A percentile compares a stretch with the other conserved stretches of the same genome.
These are phyloP conservation scores for Wickerhamomyces bisporus DNA, from an alignment of 805 yeast species.

Conservation along the genomic window DNA sequence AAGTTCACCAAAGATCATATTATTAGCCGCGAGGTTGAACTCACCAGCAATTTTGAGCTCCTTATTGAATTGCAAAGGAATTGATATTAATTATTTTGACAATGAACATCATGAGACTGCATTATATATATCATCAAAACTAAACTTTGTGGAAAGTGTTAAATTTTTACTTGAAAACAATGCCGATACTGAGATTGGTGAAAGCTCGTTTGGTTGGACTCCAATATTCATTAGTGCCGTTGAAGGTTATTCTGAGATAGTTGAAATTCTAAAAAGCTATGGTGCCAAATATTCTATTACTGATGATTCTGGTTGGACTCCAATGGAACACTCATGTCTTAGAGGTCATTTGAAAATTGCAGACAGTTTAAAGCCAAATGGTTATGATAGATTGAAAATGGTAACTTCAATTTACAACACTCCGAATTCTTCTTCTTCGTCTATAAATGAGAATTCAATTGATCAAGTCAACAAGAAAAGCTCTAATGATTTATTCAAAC, in stretches of 20 bases:
- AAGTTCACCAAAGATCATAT: constrained; percentile 51
- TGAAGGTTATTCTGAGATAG: constrained; percentile 66
- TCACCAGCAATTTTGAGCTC: constrained; percentile 50
- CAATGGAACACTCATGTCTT: constrained; percentile 93
- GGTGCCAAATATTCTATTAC: constrained; percentile 50
- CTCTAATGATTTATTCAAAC: constrained; percentile 13
- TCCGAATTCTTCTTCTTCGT: constrained; percentile 10
- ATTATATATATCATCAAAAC: constrained; percentile 71
- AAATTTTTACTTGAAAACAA: constrained; percentile 47
- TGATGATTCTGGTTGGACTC: constrained; percentile 93
- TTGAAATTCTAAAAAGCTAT: constrained; percentile 43
- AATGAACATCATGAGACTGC: constrained; percentile 69
- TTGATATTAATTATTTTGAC: constrained; percentile 61
- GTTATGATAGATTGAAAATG: constrained; percentile 29
- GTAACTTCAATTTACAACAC: constrained; percentile 6
- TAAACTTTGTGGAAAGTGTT: constrained; percentile 50
- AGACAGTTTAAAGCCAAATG: constrained; percentile 48
- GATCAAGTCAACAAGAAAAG: constrained; percentile 12
- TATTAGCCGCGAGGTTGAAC: constrained; percentile 57
- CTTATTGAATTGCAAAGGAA: constrained; percentile 49
- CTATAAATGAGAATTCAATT: constrained; percentile 15
- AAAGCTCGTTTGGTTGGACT: constrained; percentile 85
- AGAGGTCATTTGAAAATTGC: constrained; percentile 81
- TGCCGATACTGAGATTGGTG: constrained; percentile 75
- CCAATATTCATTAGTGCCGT: constrained; percentile 88